Evolutionary conservation across 169 alveolate species (phyloP).

Genomic region (Haemoproteus tartakovskyi): DNA sequence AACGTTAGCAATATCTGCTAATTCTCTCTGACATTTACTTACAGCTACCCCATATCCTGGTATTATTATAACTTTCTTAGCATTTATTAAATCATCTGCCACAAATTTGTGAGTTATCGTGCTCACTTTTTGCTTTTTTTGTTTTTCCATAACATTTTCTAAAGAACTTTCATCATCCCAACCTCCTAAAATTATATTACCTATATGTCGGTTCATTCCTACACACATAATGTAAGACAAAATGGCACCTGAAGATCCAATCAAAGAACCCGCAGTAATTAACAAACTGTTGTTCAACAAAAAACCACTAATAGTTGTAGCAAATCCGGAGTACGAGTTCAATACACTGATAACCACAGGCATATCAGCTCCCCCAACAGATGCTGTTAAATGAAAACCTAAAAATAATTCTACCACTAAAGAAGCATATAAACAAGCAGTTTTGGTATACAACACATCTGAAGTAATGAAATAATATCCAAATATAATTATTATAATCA

Average conservation of each 20-base stretch:
- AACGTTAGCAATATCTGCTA: conserved; percentile 78
- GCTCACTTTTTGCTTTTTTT: conserved; percentile 76
- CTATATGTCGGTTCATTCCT: conserved; percentile 91
- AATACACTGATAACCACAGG: conserved; percentile 92
- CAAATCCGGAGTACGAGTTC: conserved; percentile 93
- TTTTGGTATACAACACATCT: conserved; percentile 37
- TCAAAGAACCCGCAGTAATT: conserved; percentile 91
- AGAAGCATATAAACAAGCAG: conserved; percentile 67
- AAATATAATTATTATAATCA: conserved; percentile 65
- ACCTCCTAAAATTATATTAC: conserved; percentile 88
- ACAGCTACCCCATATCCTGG: conserved; percentile 97
- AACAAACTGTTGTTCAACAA: conserved; percentile 86
- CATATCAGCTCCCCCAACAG: conserved; percentile 95
- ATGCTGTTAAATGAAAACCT: conserved; percentile 87
- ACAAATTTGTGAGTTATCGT: conserved; percentile 78
- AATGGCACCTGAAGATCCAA: conserved; percentile 94
- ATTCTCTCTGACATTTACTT: conserved; percentile 83
- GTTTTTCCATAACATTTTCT: conserved; percentile 80
- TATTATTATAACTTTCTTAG: conserved; percentile 86
- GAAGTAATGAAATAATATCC: conserved; percentile 65
- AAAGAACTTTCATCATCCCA: conserved; percentile 81
- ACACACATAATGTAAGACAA: conserved; percentile 92
- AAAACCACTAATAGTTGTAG: conserved; percentile 91
- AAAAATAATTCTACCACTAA: conserved; percentile 74
- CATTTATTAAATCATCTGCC: conserved; percentile 83